These are phyloP conservation scores for Aspergillus incahuasiensis DNA, from an alignment of 495 filamentous ascomycete genomes.

Conservation along the genomic window DNA sequence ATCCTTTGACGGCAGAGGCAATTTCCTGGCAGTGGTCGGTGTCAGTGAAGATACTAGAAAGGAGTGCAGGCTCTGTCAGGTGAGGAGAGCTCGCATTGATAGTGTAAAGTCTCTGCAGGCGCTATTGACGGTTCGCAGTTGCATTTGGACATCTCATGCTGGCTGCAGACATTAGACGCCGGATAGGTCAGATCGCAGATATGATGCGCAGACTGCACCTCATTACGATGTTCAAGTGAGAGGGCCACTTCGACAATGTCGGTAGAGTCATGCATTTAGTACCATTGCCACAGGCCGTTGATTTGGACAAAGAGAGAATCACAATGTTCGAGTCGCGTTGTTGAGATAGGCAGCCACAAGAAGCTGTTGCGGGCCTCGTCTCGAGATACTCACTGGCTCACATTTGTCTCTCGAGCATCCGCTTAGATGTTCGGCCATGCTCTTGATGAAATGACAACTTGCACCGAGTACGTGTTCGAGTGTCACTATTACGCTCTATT, in stretches of 20 bases:
- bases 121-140: slow-evolving; percentile 9
- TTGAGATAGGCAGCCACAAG: background rate
- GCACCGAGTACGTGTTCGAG: background rate
- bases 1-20: background rate
- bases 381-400: background rate
- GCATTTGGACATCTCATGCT: slow-evolving; percentile 5
- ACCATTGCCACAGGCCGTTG: background rate
- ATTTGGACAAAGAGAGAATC: background rate
- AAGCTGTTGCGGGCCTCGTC: background rate
- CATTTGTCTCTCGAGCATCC: background rate
- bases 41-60: background rate
- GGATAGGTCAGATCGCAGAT: slow-evolving; percentile 9
- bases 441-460: background rate
- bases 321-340: background rate
- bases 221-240: background rate
- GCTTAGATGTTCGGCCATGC: background rate
- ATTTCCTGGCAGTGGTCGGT: background rate
- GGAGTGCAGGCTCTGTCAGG: background rate
- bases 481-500: too few relatives aligned
- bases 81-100: background rate
- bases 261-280: background rate
- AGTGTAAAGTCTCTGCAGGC: slow-evolving; percentile 6
- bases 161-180: background rate
- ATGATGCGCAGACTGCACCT: background rate
- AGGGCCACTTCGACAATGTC: background rate